Percentiles rank a stretch among this genome's conserved stretches.
These are phyloP conservation scores for Meira miltonrushii DNA, from an alignment of 1,284 basidiomycete genomes.

Conservation along the genomic window DNA sequence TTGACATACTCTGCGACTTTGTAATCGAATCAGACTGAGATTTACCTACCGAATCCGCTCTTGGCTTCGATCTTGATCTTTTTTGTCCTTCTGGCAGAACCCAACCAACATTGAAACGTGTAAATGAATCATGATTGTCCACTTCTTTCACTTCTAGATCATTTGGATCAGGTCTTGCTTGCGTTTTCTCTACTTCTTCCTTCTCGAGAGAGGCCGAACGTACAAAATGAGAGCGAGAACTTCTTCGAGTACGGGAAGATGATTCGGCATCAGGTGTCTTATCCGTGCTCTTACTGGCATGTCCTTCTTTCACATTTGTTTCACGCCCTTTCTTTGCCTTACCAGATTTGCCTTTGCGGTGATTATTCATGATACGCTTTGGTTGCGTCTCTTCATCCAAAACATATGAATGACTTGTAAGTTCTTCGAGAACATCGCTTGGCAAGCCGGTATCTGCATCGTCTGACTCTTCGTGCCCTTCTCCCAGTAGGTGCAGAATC, in stretches of 20 bases:
- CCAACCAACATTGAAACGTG: constrained; percentile 80
- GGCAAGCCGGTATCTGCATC: constrained; percentile 10
- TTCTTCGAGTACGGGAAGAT: background rate
- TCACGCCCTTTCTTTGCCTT: background rate
- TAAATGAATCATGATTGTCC: constrained; percentile 69
- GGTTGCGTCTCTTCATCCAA: too few relatives aligned
- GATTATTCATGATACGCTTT: background rate
- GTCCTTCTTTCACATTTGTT: constrained; percentile 1
- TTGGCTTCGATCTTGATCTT: constrained; percentile 8
- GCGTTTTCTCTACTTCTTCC: background rate
- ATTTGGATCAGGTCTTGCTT: background rate
- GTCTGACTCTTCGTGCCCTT: constrained; percentile 17
- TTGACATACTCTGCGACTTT: background rate
- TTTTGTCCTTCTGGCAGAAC: constrained; percentile 66
- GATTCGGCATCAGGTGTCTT: background rate
- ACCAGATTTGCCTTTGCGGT: background rate
- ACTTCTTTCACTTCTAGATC: constrained; percentile 62
- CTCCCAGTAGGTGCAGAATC: constrained; percentile 22
- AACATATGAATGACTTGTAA: constrained; percentile 21
- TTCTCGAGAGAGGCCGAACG: background rate
- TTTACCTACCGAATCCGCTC: background rate
- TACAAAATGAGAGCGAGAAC: background rate
- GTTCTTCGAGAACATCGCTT: constrained; percentile 26
- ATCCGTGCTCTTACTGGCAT: background rate
- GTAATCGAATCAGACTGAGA: background rate